Base-by-base conservation (phyloP, 208 protist species). In the Naegleria gruberi region DNA sequence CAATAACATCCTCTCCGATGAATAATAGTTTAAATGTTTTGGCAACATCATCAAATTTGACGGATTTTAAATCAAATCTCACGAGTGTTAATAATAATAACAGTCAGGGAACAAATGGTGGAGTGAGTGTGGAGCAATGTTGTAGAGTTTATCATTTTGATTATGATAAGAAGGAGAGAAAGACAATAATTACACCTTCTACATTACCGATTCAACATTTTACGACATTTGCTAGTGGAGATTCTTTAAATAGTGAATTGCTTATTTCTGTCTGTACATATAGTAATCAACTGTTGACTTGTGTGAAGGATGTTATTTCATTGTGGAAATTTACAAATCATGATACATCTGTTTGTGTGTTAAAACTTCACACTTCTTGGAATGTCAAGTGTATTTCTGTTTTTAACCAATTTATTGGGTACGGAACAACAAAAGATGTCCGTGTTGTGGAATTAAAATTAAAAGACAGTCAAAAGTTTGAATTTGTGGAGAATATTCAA, bases 71-170 rank as follows among this genome's bases (percentile, higher is more conserved):
- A 65, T 30, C 30, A 10, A 30, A 30, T 65, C 30, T 65, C 51
- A 65, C 30, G 19, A 65, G 4, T 23, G 51, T 65, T 23, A 30
- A 19, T 19, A 30, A 23, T 23, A 65, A 65, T 23, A 19, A 3
- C 51, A 10, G 30, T 1, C 12, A 65, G 0, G 2, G 30, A 65
- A 30, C 51, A 65, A 65, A 65, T 30, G 19, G 30, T 23, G 30
- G 7, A 26, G n/a, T 15, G 41, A 86, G 6, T 23, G 41, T 42
- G 0, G 23, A 46, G 5, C 82, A 46, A 86, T 42, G 15, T 23
- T 86, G 82, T 86, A 23, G 82, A 23, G n/a, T 86, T 46, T 86
- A 86, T 86, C 82, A 44, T 15, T 86, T 86, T 43, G 19, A 34
- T 45, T 86, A 37, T 6, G 82, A 86, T 86, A 26, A 47, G 17